Percentiles rank a stretch among this genome's conserved stretches.
These are phyloP conservation scores for Thymus quinquecostatus DNA, from an alignment of 257 asterid species.

Conservation along the genomic window DNA sequence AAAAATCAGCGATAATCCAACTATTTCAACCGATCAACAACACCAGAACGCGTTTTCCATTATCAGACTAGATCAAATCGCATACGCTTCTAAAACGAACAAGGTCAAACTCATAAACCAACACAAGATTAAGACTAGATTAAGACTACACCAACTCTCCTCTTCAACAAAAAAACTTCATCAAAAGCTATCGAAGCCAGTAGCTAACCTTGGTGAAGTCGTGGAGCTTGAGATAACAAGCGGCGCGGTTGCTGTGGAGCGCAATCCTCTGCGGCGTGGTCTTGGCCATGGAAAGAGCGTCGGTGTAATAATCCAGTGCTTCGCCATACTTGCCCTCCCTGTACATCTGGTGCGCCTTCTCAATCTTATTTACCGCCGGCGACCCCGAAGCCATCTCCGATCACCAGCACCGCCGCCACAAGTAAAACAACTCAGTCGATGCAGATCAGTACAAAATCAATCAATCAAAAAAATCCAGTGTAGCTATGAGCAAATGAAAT, in stretches of 20 bases:
- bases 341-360: conserved; percentile 94
- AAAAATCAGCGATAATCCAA: neutral
- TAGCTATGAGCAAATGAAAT: neutral
- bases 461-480: neutral
- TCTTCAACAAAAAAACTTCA: neutral
- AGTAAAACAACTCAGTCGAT: conserved; percentile 1
- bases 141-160: neutral
- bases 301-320: conserved; percentile 80
- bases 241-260: conserved; percentile 98
- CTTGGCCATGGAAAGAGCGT: conserved; percentile 87
- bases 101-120: conserved; percentile 7
- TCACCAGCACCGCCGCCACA: conserved; percentile 23
- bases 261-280: conserved; percentile 88
- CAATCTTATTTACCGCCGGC: conserved; percentile 69
- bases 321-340: conserved; percentile 79
- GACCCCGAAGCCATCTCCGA: conserved; percentile 65
- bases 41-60: neutral
- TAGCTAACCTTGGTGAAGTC: conserved; percentile 69
- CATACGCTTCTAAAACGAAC: neutral
- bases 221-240: conserved; percentile 89
- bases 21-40: conserved; percentile 9
- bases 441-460: conserved; percentile 17
- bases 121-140: neutral
- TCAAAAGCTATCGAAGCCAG: conserved; percentile 27
- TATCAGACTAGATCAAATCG: neutral